Percentiles rank a stretch among this genome's conserved stretches.
Evolutionary conservation across 805 yeast genomes (phyloP).

Genomic region (Candida hungchunana): DNA sequence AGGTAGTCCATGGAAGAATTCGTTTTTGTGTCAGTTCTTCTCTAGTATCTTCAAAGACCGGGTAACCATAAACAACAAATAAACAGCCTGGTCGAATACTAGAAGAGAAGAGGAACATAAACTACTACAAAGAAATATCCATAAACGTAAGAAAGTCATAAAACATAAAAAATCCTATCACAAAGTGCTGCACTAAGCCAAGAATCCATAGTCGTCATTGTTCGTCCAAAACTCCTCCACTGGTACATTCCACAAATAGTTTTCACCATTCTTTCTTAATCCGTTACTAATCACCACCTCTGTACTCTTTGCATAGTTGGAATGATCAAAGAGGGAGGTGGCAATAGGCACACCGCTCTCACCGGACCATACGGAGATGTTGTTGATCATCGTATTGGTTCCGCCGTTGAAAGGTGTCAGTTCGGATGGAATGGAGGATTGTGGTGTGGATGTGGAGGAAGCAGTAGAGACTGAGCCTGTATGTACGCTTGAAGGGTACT

Average conservation of each 20-base stretch:
- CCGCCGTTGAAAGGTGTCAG: slow-evolving; percentile 34
- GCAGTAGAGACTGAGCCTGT: slow-evolving; percentile 11
- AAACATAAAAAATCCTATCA: too few relatives aligned
- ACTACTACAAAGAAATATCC: too few relatives aligned
- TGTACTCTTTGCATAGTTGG: slow-evolving; percentile 8
- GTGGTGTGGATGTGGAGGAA: slow-evolving; percentile 17
- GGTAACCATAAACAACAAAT: too few relatives aligned
- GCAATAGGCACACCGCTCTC: slow-evolving; percentile 33
- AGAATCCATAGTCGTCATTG: slow-evolving; percentile 45
- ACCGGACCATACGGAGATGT: slow-evolving; percentile 58
- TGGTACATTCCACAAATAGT: slow-evolving; percentile 28
- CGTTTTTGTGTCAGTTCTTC: too few relatives aligned
- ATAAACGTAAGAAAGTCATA: too few relatives aligned
- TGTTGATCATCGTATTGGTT: slow-evolving; percentile 56
- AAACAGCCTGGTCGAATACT: too few relatives aligned
- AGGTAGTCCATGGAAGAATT: too few relatives aligned
- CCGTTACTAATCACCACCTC: slow-evolving; percentile 6
- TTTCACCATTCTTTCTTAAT: slow-evolving; percentile 3
- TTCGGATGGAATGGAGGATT: slow-evolving; percentile 15
- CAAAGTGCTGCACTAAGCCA: too few relatives aligned
- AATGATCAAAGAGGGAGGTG: slow-evolving; percentile 25
- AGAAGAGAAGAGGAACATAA: too few relatives aligned
- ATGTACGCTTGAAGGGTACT: slow-evolving; percentile 15
- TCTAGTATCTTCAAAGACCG: too few relatives aligned
- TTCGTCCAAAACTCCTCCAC: slow-evolving; percentile 46